Evolutionary conservation across 148 eudicot species (phyloP).

Genomic region (Rhododendron kiyosumense): DNA sequence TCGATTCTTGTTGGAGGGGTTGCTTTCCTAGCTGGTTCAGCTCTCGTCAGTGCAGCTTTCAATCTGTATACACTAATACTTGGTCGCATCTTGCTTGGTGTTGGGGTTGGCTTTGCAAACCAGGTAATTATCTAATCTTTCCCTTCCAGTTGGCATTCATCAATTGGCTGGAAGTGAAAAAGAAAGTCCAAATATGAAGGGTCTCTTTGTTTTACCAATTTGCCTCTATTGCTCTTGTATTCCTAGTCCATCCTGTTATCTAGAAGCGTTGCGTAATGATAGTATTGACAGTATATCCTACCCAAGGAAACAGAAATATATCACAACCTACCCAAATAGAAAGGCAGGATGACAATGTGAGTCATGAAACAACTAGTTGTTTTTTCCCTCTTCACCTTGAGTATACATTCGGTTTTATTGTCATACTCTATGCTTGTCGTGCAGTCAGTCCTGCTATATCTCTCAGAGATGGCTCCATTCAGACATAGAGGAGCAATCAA

Average conservation of each 20-base stretch:
- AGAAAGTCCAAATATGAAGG: background rate
- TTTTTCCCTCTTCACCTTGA: background rate
- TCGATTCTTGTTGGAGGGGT: slow-evolving; percentile 16
- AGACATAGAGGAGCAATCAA: slow-evolving; percentile 17
- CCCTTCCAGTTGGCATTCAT: background rate
- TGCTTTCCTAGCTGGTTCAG: slow-evolving; percentile 2
- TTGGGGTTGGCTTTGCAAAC: slow-evolving; percentile 25
- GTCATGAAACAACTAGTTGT: background rate
- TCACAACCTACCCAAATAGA: background rate
- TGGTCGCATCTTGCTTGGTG: slow-evolving; percentile 20
- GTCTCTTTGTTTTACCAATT: background rate
- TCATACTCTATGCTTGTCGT: background rate
- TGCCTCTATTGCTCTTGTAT: background rate
- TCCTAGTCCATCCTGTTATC: background rate
- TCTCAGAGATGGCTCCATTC: slow-evolving; percentile 12
- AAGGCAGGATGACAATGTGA: background rate
- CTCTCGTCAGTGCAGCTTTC: background rate
- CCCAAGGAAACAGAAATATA: background rate
- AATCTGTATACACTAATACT: slow-evolving; percentile 4
- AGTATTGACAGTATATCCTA: background rate
- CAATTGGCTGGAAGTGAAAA: background rate
- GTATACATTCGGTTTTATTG: background rate
- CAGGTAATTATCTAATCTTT: slow-evolving; percentile 10
- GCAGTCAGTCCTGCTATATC: slow-evolving; percentile 14
- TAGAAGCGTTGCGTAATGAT: background rate